A percentile compares a stretch with the other conserved stretches of the same genome.
These are phyloP conservation scores for Rhizoctonia solani DNA, from an alignment of 1,284 basidiomycete genomes.

Conservation along the genomic window DNA sequence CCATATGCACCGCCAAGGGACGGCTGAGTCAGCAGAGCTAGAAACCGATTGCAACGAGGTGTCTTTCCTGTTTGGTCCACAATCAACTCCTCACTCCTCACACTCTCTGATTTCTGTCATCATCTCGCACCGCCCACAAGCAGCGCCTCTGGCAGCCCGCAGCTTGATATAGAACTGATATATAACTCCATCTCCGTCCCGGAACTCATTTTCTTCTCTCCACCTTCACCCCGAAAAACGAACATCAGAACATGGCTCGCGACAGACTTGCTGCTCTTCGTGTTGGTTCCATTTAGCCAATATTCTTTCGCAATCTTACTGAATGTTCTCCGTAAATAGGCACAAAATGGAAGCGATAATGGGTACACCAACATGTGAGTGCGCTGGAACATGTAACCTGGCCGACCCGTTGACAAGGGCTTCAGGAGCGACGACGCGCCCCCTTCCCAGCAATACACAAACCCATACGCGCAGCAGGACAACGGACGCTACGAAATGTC, in stretches of 20 bases:
- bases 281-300: slow-evolving; percentile 53
- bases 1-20: not conserved
- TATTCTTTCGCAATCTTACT: not conserved
- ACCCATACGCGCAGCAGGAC: slow-evolving; percentile 70
- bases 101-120: not conserved
- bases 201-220: not conserved
- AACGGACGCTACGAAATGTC: slow-evolving; percentile 68
- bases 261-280: slow-evolving; percentile 83
- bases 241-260: slow-evolving; percentile 60
- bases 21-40: slow-evolving; percentile 15
- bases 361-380: slow-evolving; percentile 58
- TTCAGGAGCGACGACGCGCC: slow-evolving; percentile 58
- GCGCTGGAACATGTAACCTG: slow-evolving; percentile 15
- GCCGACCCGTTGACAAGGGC: not conserved
- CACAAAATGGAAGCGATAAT: slow-evolving; percentile 65
- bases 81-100: not conserved
- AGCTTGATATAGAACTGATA: slow-evolving; percentile 9
- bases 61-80: slow-evolving; percentile 3
- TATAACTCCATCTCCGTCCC: not conserved
- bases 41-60: not conserved
- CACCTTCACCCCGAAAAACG: slow-evolving; percentile 24
- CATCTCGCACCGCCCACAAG: slow-evolving; percentile 1
- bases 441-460: slow-evolving; percentile 65
- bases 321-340: slow-evolving; percentile 49
- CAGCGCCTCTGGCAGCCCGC: slow-evolving; percentile 36